Evolutionary conservation across 2,329 filamentous ascomycete genomes (phyloP).

Genomic region (Phaeoacremonium minimum): DNA sequence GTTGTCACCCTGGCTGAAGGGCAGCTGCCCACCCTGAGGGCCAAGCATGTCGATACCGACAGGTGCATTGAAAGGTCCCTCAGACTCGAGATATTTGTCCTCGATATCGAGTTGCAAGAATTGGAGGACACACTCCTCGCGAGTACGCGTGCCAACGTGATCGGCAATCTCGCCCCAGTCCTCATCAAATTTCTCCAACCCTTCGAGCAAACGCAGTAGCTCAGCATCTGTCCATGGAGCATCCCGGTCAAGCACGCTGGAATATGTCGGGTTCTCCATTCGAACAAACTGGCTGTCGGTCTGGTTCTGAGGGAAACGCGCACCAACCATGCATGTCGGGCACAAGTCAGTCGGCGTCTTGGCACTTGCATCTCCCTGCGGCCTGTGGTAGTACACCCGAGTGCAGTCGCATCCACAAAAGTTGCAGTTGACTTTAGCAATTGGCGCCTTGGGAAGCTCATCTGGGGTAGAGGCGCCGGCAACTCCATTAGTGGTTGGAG

Average conservation of each 20-base stretch:
- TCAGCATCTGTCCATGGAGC: conserved; percentile 90
- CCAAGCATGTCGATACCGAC: conserved; percentile 64
- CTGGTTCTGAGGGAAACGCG: conserved; percentile 75
- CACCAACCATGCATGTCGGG: conserved; percentile 84
- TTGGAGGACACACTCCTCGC: conserved; percentile 94
- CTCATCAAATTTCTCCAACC: conserved; percentile 87
- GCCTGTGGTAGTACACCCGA: conserved; percentile 56
- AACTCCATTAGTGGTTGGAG: conserved; percentile 60
- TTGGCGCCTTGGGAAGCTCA: conserved; percentile 60
- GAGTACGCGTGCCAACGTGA: conserved; percentile 84
- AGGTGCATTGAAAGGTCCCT: conserved; percentile 50
- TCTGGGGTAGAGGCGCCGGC: conserved; percentile 44
- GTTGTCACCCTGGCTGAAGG: conserved; percentile 90
- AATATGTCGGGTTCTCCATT: conserved; percentile 83
- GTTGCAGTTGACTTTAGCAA: conserved; percentile 75
- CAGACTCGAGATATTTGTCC: conserved; percentile 89
- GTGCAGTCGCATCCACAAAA: conserved; percentile 90
- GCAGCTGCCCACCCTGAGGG: conserved; percentile 72
- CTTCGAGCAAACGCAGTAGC: conserved; percentile 83
- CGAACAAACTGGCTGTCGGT: conserved; percentile 79
- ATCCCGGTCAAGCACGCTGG: conserved; percentile 74
- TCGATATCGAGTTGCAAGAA: conserved; percentile 97
- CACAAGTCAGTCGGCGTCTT: conserved; percentile 84
- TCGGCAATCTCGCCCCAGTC: conserved; percentile 93
- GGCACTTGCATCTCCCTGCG: conserved; percentile 51